These are phyloP conservation scores for Aotearoamyces nothofagi DNA, from an alignment of 2,329 filamentous ascomycete genomes.

Conservation along the genomic window DNA sequence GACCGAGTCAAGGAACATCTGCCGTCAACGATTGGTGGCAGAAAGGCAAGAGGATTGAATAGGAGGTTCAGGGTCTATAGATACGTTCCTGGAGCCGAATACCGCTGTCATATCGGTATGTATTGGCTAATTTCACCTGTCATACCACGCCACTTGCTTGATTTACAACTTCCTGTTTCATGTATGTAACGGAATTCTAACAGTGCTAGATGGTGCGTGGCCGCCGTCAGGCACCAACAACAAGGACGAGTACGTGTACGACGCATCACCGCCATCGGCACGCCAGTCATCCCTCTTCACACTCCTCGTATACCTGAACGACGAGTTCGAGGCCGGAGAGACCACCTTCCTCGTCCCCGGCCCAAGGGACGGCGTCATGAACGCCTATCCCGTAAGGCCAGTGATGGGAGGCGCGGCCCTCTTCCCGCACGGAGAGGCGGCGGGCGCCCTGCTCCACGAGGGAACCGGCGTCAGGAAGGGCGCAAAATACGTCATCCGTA, in stretches of 20 bases:
- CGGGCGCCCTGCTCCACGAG: slow-evolving; percentile 51
- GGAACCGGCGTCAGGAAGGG: slow-evolving; percentile 55
- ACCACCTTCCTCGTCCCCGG: slow-evolving; percentile 58
- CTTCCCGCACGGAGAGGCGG: slow-evolving; percentile 55
- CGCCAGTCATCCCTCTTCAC: slow-evolving; percentile 56
- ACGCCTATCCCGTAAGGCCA: slow-evolving; percentile 53
- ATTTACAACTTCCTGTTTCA: no score
- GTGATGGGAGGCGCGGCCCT: slow-evolving; percentile 54
- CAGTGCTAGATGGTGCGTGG: slow-evolving; percentile 54
- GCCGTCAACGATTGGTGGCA: slow-evolving; percentile 37
- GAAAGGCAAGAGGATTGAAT: slow-evolving; percentile 46
- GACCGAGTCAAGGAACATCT: slow-evolving; percentile 41
- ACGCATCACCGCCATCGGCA: slow-evolving; percentile 40
- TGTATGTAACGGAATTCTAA: no score
- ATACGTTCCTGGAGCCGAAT: slow-evolving; percentile 59
- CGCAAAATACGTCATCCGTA: slow-evolving; percentile 52
- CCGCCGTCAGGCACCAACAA: slow-evolving; percentile 45
- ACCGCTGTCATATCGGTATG: slow-evolving; percentile 46
- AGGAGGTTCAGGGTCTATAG: slow-evolving; percentile 56
- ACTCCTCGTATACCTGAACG: slow-evolving; percentile 54
- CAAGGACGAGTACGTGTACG: slow-evolving; percentile 40
- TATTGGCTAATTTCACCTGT: no score
- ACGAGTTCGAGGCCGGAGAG: slow-evolving; percentile 57
- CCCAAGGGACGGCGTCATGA: slow-evolving; percentile 46
- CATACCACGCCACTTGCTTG: no score